Evolutionary conservation across 1,139 yeast species (phyloP).

Genomic region (Diutina catenulata): DNA sequence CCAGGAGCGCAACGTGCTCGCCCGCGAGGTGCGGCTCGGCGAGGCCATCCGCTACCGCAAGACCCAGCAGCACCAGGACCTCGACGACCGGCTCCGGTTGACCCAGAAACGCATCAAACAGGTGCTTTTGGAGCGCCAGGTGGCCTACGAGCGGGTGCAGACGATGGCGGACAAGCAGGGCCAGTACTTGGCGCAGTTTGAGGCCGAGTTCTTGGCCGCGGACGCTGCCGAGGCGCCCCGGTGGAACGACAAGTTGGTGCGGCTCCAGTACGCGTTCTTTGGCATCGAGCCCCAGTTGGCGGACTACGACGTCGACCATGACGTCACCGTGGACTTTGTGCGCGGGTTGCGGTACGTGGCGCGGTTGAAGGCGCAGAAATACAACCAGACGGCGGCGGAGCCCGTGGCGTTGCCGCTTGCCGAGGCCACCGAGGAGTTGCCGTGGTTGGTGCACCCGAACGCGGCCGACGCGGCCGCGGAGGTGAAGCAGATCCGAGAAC

Average conservation of each 20-base stretch:
- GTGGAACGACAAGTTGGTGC: conserved; percentile 56
- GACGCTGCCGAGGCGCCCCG: conserved; percentile 46
- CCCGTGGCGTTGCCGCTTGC: conserved; percentile 21
- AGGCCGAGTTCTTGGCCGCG: conserved; percentile 43
- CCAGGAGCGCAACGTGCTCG: conserved; percentile 70
- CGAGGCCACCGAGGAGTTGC: conserved; percentile 31
- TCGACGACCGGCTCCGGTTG: conserved; percentile 26
- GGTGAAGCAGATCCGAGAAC: conserved; percentile 30
- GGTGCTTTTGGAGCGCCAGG: conserved; percentile 78
- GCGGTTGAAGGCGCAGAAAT: conserved; percentile 42
- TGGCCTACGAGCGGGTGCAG: conserved; percentile 54
- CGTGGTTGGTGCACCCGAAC: conserved; percentile 27
- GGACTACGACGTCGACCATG: conserved; percentile 35
- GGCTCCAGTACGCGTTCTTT: conserved; percentile 71
- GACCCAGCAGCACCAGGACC: conserved; percentile 16
- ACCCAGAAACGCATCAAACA: conserved; percentile 59
- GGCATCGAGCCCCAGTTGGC: conserved; percentile 50
- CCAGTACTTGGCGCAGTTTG: conserved; percentile 45
- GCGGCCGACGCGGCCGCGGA: conserved; percentile 44
- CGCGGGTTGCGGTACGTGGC: conserved; percentile 62
- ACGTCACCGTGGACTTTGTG: conserved; percentile 42
- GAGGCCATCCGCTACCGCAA: conserved; percentile 19
- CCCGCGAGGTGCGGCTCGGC: conserved; percentile 55
- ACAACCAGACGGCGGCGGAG: conserved; percentile 10
- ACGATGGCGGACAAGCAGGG: conserved; percentile 33